phyloP scores from a whole-genome alignment of 75 land plant genomes.

The Azolla pinnata region DNA sequence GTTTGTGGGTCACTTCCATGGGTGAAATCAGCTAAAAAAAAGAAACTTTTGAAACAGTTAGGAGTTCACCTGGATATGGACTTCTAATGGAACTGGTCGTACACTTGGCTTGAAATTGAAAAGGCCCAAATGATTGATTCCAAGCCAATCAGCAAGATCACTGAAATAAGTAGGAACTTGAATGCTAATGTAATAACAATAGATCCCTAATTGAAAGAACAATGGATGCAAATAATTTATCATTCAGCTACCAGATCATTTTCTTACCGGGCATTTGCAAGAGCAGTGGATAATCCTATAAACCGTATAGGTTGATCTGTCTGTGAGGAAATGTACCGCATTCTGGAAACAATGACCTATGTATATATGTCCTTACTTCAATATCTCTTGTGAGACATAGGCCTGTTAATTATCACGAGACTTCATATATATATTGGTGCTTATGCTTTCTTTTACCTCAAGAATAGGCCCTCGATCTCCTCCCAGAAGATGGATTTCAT shows the following conservation, averaged over 20 bases:
- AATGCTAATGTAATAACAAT: too few relatives aligned
- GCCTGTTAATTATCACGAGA: neutral
- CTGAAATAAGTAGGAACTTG: too few relatives aligned
- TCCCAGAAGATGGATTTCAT: slow-evolving; percentile 97
- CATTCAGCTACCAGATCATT: neutral
- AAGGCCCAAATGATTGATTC: slow-evolving; percentile 75
- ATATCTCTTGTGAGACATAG: too few relatives aligned
- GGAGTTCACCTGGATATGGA: slow-evolving; percentile 87
- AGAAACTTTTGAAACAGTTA: slow-evolving; percentile 5
- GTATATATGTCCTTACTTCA: neutral
- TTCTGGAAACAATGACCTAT: slow-evolving; percentile 96
- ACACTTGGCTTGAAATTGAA: slow-evolving; percentile 99
- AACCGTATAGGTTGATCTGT: slow-evolving; percentile 77
- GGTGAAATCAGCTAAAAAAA: too few relatives aligned
- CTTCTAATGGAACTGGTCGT: slow-evolving; percentile 99
- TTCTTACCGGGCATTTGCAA: slow-evolving; percentile 91
- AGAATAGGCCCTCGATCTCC: slow-evolving; percentile 99
- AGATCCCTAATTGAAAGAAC: too few relatives aligned
- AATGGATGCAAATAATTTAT: too few relatives aligned
- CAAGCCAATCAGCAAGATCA: slow-evolving; percentile 94
- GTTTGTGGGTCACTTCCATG: too few relatives aligned
- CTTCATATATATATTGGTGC: neutral
- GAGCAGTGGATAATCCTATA: slow-evolving; percentile 93
- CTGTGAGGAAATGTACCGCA: slow-evolving; percentile 98
- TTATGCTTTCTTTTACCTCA: slow-evolving; percentile 47